Evolutionary conservation across 2,329 filamentous ascomycete genomes (phyloP).

Genomic region (Aspergillus alliaceus): DNA sequence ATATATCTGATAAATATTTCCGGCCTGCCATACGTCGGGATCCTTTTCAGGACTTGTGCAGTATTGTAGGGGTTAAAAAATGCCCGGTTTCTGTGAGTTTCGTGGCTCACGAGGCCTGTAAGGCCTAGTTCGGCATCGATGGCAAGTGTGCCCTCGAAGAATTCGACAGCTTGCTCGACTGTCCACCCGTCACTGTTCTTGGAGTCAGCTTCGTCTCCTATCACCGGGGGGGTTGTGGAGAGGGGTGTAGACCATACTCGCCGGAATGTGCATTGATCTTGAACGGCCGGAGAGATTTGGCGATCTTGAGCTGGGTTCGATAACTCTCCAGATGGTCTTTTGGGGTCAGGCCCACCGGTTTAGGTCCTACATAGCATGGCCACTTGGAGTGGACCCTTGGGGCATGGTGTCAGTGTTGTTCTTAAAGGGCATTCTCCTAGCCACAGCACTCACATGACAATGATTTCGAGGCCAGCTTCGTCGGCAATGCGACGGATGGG

Average conservation of each 20-base stretch:
- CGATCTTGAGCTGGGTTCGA: conserved; percentile 14
- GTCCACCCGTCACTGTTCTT: conserved; percentile 30
- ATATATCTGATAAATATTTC: neutral
- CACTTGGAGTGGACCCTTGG: conserved; percentile 14
- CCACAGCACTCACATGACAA: conserved; percentile 13
- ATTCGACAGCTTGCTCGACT: conserved; percentile 33
- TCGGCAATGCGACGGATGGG: conserved; percentile 15
- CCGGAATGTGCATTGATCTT: conserved; percentile 24
- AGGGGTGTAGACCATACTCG: conserved; percentile 15
- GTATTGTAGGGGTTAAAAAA: conserved; percentile 33
- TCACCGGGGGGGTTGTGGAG: no score
- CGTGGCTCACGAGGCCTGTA: conserved; percentile 30
- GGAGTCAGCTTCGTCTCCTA: neutral
- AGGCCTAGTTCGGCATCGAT: conserved; percentile 33
- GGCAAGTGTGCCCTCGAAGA: conserved; percentile 31
- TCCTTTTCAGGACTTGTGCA: conserved; percentile 26
- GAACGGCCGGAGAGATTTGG: conserved; percentile 10
- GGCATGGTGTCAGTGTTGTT: neutral
- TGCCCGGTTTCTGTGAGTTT: conserved; percentile 35
- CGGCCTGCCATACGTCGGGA: conserved; percentile 26
- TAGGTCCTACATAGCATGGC: conserved; percentile 18
- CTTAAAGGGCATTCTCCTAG: neutral
- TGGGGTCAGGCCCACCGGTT: conserved; percentile 16
- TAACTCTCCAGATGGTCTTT: conserved; percentile 16
- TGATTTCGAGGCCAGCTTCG: conserved; percentile 18